Percentiles rank a stretch among this genome's conserved stretches.
These are phyloP conservation scores for Thielaviopsis musarum DNA, from an alignment of 2,329 filamentous ascomycete genomes.

Conservation along the genomic window DNA sequence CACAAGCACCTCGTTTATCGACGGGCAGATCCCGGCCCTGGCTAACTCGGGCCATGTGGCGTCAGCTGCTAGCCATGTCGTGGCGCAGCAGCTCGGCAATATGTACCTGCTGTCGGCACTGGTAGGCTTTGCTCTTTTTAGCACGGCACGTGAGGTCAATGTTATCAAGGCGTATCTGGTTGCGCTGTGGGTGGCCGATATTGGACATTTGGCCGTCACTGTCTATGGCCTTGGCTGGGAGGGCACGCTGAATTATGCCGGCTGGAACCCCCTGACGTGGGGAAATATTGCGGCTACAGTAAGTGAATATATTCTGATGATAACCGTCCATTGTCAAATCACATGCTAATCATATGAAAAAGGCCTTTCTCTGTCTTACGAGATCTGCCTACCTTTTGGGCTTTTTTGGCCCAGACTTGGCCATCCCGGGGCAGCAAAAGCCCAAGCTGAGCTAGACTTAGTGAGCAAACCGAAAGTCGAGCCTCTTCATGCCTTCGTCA, in stretches of 20 bases:
- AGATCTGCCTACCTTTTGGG: slow-evolving; percentile 42
- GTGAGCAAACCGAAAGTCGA: slow-evolving; percentile 37
- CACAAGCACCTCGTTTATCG: slow-evolving; percentile 44
- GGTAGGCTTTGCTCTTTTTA: slow-evolving; percentile 33
- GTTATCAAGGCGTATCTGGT: slow-evolving; percentile 52
- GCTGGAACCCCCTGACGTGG: slow-evolving; percentile 57
- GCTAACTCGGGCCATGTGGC: slow-evolving; percentile 18
- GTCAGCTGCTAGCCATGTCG: slow-evolving; percentile 32
- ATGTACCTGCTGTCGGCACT: slow-evolving; percentile 49
- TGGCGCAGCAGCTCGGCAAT: slow-evolving; percentile 54
- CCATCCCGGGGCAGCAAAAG: background rate
- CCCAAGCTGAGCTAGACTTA: slow-evolving; percentile 14
- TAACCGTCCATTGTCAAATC: too few species aligned
- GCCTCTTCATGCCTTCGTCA: slow-evolving; percentile 36
- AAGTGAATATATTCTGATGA: slow-evolving; percentile 16
- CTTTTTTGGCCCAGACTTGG: slow-evolving; percentile 32
- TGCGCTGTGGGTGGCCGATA: slow-evolving; percentile 47
- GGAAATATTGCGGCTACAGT: slow-evolving; percentile 54
- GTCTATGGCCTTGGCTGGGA: slow-evolving; percentile 40
- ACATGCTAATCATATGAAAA: slow-evolving; percentile 1
- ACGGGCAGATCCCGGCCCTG: slow-evolving; percentile 36
- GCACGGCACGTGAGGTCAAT: slow-evolving; percentile 30
- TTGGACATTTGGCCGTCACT: slow-evolving; percentile 49
- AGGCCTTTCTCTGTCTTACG: slow-evolving; percentile 38
- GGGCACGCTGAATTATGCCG: slow-evolving; percentile 31